Base-by-base conservation (phyloP, 2,329 filamentous ascomycete species). In the Lecanicillium sp. region DNA sequence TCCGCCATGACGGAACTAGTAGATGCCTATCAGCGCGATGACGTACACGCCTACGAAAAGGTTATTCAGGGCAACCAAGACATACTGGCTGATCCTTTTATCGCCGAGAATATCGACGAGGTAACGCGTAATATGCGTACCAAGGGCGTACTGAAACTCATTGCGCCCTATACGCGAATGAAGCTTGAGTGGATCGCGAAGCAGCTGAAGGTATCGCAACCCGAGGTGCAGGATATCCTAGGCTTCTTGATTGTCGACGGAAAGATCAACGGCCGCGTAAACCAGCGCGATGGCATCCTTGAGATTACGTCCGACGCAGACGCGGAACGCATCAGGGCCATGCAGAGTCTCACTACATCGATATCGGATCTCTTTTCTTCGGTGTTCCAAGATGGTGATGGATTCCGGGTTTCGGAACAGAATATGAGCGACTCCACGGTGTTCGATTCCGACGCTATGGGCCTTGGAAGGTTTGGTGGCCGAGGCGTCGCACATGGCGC, bases 81-180 rank as follows among this genome's bases (percentile, higher is more conserved):
- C 56, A 81, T 98, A 18, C 72, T 97, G 29, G 79, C 83, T 11
- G 92, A 98, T 59, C 81, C 86, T 0, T 98, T 97, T 65, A 98
- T 98, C 51, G 90, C 90, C 19, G 92, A 97, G 65, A 97, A 98
- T 58, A 98, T 98, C 50, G 92, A 97, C 61, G 92, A 98, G 65
- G 90, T 98, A 41, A 98, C 90, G 37, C 85, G 92, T 31, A 96
- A 92, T 61, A 95, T 98, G 84, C 85, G 92, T 39, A 97, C 89
- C 48, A 96, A 96, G 70, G 90, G 89, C 2, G 81, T 97, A 9
- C 68, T 95, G 46, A 95, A 92, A 64, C 72, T 97, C 17, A 92
- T 97, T 46, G 88, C 88, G 4, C 92, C 92, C 0, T 98, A 97
- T 68, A 94, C 87, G 5, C 81, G 88, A 37, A 95, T 97, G 76